Percentiles rank a stretch among this genome's conserved stretches.
phyloP scores from a whole-genome alignment of 148 eudicot species.

The Camellia granthamiana region DNA sequence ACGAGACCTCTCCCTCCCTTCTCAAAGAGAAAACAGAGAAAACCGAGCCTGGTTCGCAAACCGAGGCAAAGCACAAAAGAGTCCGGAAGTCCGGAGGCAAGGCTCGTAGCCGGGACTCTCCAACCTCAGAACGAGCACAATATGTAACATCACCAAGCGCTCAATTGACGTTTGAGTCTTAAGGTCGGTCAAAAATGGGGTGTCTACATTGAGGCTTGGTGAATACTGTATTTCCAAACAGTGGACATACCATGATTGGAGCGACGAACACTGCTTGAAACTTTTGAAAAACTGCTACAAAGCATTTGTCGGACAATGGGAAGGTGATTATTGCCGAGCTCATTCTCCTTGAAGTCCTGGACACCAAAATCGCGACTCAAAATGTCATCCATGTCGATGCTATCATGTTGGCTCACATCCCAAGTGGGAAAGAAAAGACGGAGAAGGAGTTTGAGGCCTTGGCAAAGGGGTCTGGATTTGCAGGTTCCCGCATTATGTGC shows the following conservation, averaged over 20 bases:
- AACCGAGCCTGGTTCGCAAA: no score
- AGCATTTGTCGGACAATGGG: constrained; percentile 66
- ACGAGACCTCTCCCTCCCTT: no score
- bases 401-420: constrained; percentile 81
- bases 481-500: constrained; percentile 45
- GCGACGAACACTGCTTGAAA: constrained; percentile 70
- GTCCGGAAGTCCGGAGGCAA: no score
- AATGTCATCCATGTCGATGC: constrained; percentile 65
- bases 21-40: no score
- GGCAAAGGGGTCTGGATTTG: constrained; percentile 72
- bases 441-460: constrained; percentile 65
- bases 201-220: no score
- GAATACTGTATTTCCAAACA: constrained; percentile 2
- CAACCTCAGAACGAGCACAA: no score
- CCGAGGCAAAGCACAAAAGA: no score
- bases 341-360: constrained; percentile 66
- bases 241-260: constrained; percentile 97
- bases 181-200: no score
- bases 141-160: no score
- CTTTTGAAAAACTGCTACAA: constrained; percentile 72
- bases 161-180: no score
- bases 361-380: constrained; percentile 47
- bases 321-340: constrained; percentile 79
- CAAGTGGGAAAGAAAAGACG: constrained; percentile 90
- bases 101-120: no score